Conservation (phyloP, 352 stramenopile species). For the Pythium oligandrum region DNA sequence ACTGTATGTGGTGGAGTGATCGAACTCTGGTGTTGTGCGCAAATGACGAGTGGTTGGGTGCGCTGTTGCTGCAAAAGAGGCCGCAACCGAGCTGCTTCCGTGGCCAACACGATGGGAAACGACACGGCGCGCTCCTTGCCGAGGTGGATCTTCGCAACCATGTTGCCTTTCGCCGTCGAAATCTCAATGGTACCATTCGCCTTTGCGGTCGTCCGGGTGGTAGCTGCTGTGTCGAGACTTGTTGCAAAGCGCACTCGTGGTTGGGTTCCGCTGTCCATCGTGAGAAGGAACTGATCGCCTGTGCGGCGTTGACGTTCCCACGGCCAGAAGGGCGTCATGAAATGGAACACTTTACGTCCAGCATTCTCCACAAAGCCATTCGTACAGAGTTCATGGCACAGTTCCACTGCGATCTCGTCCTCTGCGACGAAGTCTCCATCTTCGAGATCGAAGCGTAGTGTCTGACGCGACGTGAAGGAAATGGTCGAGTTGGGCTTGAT, state of each 20-base stretch:
- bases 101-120: conserved; percentile 15
- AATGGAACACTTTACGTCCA: conserved; percentile 51
- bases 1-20: conserved; percentile 12
- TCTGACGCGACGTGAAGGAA: not conserved
- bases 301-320: conserved; percentile 34
- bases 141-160: conserved; percentile 13
- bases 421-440: conserved; percentile 30
- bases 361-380: conserved; percentile 64
- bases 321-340: conserved; percentile 54
- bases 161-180: conserved; percentile 15
- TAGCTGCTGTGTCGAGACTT: conserved; percentile 11
- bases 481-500: conserved; percentile 4
- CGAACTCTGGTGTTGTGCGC: not conserved
- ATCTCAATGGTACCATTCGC: conserved; percentile 19
- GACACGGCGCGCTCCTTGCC: conserved; percentile 24
- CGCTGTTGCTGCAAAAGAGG: not conserved
- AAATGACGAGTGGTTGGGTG: not conserved
- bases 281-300: conserved; percentile 19
- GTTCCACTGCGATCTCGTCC: conserved; percentile 51
- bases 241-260: conserved; percentile 54
- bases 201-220: not conserved
- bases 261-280: conserved; percentile 24
- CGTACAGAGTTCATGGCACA: conserved; percentile 78
- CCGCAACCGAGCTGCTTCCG: conserved; percentile 1
- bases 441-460: conserved; percentile 14